Evolutionary conservation across 768 basidiomycete species (phyloP).

Genomic region (Lactifluus echinatus): DNA sequence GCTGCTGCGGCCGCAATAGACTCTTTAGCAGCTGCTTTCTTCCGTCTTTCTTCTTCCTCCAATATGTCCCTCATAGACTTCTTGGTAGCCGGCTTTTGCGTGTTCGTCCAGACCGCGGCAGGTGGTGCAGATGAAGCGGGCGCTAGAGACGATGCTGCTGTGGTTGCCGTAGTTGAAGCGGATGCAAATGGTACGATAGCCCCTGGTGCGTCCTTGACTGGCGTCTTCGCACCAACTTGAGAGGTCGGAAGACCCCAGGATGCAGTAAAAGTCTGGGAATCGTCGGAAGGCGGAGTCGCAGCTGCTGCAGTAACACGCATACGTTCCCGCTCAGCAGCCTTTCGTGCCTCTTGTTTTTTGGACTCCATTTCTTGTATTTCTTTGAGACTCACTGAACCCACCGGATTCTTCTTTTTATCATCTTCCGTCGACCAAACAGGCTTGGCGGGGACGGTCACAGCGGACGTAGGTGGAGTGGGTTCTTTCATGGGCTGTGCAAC

Average conservation of each 20-base stretch:
- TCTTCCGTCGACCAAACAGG: slow-evolving; percentile 64
- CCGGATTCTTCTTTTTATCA: slow-evolving; percentile 48
- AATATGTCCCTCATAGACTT: slow-evolving; percentile 99
- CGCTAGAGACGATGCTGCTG: slow-evolving; percentile 24
- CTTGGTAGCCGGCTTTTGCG: slow-evolving; percentile 50
- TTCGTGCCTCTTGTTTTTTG: slow-evolving; percentile 69
- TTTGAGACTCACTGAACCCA: slow-evolving; percentile 58
- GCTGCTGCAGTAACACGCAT: slow-evolving; percentile 49
- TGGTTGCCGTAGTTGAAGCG: slow-evolving; percentile 27
- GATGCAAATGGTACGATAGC: slow-evolving; percentile 37
- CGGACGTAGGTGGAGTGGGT: slow-evolving; percentile 21
- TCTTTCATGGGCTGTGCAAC: slow-evolving; percentile 17
- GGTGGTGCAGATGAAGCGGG: slow-evolving; percentile 22
- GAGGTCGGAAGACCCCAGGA: slow-evolving; percentile 86
- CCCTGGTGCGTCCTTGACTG: slow-evolving; percentile 29
- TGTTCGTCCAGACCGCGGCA: slow-evolving; percentile 68
- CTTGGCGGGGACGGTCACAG: slow-evolving; percentile 32
- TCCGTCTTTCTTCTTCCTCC: slow-evolving; percentile 89
- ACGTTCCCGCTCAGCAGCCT: slow-evolving; percentile 62
- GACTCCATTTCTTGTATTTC: slow-evolving; percentile 95
- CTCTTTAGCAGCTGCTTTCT: slow-evolving; percentile 48
- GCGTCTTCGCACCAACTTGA: slow-evolving; percentile 44
- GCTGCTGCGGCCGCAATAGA: slow-evolving; percentile 40
- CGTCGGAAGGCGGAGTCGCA: slow-evolving; percentile 38
- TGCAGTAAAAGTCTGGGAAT: slow-evolving; percentile 51